These are phyloP conservation scores for Penicillium occitanis DNA, from an alignment of 2,329 filamentous ascomycete genomes.

Conservation along the genomic window DNA sequence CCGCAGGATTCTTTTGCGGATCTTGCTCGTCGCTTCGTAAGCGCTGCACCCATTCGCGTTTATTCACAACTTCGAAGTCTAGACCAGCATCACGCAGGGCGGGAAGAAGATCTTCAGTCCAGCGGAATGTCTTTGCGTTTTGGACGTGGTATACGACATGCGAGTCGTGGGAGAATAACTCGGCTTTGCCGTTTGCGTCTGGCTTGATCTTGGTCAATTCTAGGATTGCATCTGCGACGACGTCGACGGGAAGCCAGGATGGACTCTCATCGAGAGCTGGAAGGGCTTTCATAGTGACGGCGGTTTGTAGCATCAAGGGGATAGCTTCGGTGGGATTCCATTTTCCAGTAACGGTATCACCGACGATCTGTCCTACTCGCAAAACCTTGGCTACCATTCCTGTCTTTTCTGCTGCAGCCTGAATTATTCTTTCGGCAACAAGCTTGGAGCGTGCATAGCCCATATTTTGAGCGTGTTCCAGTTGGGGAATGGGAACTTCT, in stretches of 20 bases:
- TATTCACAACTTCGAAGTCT: background rate
- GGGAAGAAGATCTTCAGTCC: background rate
- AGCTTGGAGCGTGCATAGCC: background rate
- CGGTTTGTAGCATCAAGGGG: conserved; percentile 12
- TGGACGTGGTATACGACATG: background rate
- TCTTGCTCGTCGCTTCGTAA: background rate
- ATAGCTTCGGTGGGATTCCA: background rate
- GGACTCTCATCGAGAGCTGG: background rate
- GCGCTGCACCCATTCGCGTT: background rate
- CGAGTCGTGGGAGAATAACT: background rate
- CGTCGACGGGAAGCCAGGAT: conserved; percentile 6
- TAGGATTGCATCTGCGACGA: background rate
- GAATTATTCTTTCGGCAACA: background rate
- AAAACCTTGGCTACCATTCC: background rate
- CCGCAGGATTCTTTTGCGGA: background rate
- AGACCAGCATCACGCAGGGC: background rate
- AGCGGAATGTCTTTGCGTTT: background rate
- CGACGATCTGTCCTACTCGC: background rate
- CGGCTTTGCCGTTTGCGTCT: background rate
- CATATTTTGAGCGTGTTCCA: background rate
- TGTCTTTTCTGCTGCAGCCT: background rate
- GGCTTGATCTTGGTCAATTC: background rate
- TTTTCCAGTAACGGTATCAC: background rate
- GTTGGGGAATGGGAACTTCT: background rate
- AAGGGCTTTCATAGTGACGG: background rate